Percentiles rank a stretch among this genome's conserved stretches.
Evolutionary conservation across 2,329 filamentous ascomycete species (phyloP).

Genomic region (Zymoseptoria brevis): DNA sequence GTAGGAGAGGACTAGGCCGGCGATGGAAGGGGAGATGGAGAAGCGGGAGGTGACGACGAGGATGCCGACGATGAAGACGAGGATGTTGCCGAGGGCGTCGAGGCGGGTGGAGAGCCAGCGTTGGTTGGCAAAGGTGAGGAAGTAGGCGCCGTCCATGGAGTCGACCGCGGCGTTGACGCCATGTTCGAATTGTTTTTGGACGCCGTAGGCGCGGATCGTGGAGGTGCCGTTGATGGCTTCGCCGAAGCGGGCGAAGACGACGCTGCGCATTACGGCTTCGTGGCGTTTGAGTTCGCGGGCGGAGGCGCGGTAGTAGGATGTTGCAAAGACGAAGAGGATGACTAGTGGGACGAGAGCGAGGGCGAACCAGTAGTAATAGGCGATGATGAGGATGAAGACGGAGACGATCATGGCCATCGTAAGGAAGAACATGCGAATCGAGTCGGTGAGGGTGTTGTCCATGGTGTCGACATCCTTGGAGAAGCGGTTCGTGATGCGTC

Average conservation of each 20-base stretch:
- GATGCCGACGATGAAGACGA: conserved; percentile 84
- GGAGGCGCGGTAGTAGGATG: conserved; percentile 81
- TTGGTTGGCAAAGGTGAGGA: conserved; percentile 90
- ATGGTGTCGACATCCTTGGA: conserved; percentile 92
- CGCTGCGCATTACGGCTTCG: conserved; percentile 79
- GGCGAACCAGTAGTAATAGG: conserved; percentile 87
- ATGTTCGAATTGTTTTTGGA: conserved; percentile 64
- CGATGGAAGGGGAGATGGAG: conserved; percentile 73
- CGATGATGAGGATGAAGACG: conserved; percentile 83
- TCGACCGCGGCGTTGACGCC: conserved; percentile 70
- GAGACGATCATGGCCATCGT: conserved; percentile 74
- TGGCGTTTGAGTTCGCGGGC: conserved; percentile 92
- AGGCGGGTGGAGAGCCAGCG: conserved; percentile 83
- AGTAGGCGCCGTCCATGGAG: conserved; percentile 90
- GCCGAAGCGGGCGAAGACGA: conserved; percentile 82
- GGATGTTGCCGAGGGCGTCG: conserved; percentile 71
- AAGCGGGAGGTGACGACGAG: conserved; percentile 89
- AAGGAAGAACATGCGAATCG: conserved; percentile 86
- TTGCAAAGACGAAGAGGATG: conserved; percentile 69
- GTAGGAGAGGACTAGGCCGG: conserved; percentile 83
- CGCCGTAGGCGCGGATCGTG: conserved; percentile 81
- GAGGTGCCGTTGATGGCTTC: conserved; percentile 79
- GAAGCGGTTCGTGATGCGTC: conserved; percentile 92
- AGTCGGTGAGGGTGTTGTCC: conserved; percentile 80
- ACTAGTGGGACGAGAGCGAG: conserved; percentile 63